Conservation (phyloP, 2,329 filamentous ascomycete species). For the Podosphaera leucotricha region DNA sequence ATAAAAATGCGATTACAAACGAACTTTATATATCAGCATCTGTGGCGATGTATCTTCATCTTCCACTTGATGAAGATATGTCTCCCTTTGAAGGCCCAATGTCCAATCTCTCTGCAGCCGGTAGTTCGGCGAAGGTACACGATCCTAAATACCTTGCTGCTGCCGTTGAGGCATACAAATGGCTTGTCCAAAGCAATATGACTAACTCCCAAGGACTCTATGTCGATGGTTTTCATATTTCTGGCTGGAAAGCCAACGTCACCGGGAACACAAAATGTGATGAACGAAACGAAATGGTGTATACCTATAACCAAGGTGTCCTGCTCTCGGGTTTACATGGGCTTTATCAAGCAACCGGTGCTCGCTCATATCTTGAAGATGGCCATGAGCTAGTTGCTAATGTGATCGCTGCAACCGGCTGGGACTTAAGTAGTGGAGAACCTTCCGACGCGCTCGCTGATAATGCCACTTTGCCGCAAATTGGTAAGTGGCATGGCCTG, state of each 20-base stretch:
- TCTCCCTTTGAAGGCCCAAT: conserved; percentile 33
- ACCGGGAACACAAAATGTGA: conserved; percentile 52
- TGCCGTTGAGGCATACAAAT: conserved; percentile 55
- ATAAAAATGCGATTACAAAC: conserved; percentile 95
- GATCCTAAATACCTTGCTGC: conserved; percentile 45
- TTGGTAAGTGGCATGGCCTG: conserved; percentile 40
- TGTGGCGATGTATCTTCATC: conserved; percentile 72
- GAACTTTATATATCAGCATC: conserved; percentile 71
- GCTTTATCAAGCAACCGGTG: conserved; percentile 56
- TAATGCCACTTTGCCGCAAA: neutral
- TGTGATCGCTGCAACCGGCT: conserved; percentile 61
- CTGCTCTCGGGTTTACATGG: conserved; percentile 60
- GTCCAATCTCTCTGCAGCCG: conserved; percentile 4
- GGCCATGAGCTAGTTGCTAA: conserved; percentile 54
- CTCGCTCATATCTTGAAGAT: conserved; percentile 47
- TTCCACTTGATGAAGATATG: conserved; percentile 54
- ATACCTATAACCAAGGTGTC: conserved; percentile 91
- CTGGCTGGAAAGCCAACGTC: conserved; percentile 28
- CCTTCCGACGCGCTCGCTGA: conserved; percentile 19
- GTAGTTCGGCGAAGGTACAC: conserved; percentile 15
- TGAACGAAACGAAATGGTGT: conserved; percentile 65
- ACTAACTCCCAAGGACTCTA: conserved; percentile 52
- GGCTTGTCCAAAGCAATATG: conserved; percentile 64
- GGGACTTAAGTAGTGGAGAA: conserved; percentile 24
- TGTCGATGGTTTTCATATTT: conserved; percentile 74